phyloP scores from a whole-genome alignment of 805 yeast genomes.

The Zygotorulaspora sp. region DNA sequence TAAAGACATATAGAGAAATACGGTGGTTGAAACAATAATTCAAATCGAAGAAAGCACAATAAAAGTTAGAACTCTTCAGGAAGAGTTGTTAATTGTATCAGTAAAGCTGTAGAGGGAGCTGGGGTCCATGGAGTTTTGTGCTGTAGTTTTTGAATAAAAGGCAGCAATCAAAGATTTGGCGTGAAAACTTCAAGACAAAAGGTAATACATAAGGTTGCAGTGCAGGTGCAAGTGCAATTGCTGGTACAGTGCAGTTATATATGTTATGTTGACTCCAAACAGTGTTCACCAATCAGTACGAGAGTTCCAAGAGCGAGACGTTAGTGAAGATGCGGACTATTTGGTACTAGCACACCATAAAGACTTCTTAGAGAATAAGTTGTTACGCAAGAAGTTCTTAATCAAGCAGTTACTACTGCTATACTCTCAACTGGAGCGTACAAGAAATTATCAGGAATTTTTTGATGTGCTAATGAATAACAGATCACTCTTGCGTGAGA shows the following conservation, averaged over 20 bases:
- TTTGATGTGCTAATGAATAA: slow-evolving; percentile 27
- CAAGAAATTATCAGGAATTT: slow-evolving; percentile 32
- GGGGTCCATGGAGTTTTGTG: slow-evolving; percentile 1
- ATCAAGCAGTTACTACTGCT: slow-evolving; percentile 24
- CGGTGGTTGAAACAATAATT: neutral
- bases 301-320: slow-evolving; percentile 24
- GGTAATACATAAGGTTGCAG: neutral
- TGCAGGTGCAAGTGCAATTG: slow-evolving; percentile 1
- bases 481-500: slow-evolving; percentile 24
- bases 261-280: slow-evolving; percentile 19
- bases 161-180: neutral
- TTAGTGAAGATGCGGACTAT: slow-evolving; percentile 25
- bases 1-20: neutral
- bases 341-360: slow-evolving; percentile 21
- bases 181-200: neutral
- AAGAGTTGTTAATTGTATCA: neutral
- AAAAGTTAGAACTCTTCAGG: no score
- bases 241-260: slow-evolving; percentile 1
- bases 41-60: neutral
- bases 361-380: slow-evolving; percentile 20
- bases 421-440: slow-evolving; percentile 27
- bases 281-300: slow-evolving; percentile 15
- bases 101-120: neutral
- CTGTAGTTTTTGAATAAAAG: neutral
- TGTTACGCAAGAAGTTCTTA: slow-evolving; percentile 21